Conservation (phyloP, 805 yeast species). For the Brettanomyces nanus region DNA sequence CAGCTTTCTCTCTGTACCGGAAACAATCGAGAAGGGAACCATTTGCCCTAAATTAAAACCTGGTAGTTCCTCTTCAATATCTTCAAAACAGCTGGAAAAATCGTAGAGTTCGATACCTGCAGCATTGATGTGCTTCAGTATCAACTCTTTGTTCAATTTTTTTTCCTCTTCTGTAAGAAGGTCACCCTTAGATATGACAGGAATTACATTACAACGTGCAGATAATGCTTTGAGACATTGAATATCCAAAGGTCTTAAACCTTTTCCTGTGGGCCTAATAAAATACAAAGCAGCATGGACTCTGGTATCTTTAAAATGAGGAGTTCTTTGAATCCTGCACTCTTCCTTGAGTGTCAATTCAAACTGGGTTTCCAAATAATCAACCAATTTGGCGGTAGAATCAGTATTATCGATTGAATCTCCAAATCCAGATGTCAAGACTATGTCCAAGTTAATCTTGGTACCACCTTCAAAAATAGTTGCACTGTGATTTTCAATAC, state of each 20-base stretch:
- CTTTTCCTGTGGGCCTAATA: slow-evolving; percentile 61
- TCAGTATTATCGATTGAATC: slow-evolving; percentile 55
- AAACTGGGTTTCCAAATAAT: slow-evolving; percentile 73
- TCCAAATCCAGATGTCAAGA: slow-evolving; percentile 67
- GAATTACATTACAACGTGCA: slow-evolving; percentile 68
- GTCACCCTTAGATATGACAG: slow-evolving; percentile 77
- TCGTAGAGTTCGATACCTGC: slow-evolving; percentile 22
- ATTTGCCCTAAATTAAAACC: slow-evolving; percentile 16
- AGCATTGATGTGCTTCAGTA: slow-evolving; percentile 33
- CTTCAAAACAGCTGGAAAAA: slow-evolving; percentile 24
- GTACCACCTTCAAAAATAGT: slow-evolving; percentile 36
- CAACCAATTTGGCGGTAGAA: slow-evolving; percentile 51
- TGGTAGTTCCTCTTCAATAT: slow-evolving; percentile 15
- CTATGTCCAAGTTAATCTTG: slow-evolving; percentile 52
- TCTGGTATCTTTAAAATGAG: slow-evolving; percentile 47
- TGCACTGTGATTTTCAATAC: slow-evolving; percentile 26
- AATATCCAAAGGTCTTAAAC: slow-evolving; percentile 61
- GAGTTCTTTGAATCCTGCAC: slow-evolving; percentile 47
- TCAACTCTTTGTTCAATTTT: slow-evolving; percentile 34
- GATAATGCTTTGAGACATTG: slow-evolving; percentile 60
- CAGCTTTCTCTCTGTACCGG: slow-evolving; percentile 65
- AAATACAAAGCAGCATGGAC: slow-evolving; percentile 85
- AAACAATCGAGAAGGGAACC: slow-evolving; percentile 87
- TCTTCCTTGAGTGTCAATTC: slow-evolving; percentile 62
- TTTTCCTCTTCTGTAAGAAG: slow-evolving; percentile 50